These are phyloP conservation scores for sunflower (Helianthus annuus) DNA, from an alignment of 129 eudicot species.

Conservation along the genomic window DNA sequence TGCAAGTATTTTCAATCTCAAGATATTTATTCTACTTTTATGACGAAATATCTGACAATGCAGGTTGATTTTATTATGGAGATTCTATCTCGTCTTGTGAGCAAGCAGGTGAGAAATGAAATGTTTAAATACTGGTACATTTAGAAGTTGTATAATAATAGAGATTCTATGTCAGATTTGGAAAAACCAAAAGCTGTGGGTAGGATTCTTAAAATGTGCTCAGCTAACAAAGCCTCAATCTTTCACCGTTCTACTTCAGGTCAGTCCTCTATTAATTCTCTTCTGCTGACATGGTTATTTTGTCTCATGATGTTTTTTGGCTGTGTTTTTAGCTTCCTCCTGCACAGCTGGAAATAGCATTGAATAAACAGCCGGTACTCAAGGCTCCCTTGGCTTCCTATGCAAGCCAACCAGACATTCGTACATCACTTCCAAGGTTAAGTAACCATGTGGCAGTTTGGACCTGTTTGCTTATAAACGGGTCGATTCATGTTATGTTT, in stretches of 20 bases:
- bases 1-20: neutral
- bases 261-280: slow-evolving; percentile 31
- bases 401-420: slow-evolving; percentile 72
- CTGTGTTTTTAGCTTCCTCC: slow-evolving; percentile 68
- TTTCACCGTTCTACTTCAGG: slow-evolving; percentile 91
- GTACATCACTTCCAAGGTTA: slow-evolving; percentile 88
- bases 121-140: slow-evolving; percentile 3
- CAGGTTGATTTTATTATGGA: slow-evolving; percentile 96
- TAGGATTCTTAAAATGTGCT: slow-evolving; percentile 92
- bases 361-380: slow-evolving; percentile 68
- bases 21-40: neutral
- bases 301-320: neutral
- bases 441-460: slow-evolving; percentile 8
- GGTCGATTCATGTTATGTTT: neutral
- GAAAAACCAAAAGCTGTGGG: slow-evolving; percentile 98
- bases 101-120: slow-evolving; percentile 72
- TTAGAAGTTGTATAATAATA: slow-evolving; percentile 1
- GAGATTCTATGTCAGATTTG: slow-evolving; percentile 59
- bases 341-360: slow-evolving; percentile 83
- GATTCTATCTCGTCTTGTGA: slow-evolving; percentile 91
- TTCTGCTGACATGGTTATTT: slow-evolving; percentile 8
- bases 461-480: neutral
- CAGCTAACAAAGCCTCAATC: slow-evolving; percentile 89
- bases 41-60: slow-evolving; percentile 24
- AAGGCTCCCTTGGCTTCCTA: slow-evolving; percentile 80